Conservation (phyloP, 2,329 filamentous ascomycete genomes). For the Monosporascus sp. region DNA sequence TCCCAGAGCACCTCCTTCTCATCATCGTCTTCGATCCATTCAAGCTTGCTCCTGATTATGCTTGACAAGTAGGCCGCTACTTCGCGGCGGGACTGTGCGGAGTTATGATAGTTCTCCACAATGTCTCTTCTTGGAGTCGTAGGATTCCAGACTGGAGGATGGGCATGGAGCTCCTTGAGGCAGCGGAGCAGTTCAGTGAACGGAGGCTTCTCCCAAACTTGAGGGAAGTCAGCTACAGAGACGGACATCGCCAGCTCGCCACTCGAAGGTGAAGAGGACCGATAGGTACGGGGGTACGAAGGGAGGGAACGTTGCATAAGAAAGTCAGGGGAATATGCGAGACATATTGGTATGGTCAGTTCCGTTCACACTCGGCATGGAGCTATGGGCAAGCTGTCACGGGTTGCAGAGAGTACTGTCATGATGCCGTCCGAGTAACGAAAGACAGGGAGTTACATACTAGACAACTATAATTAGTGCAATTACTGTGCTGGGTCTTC, state of each 20-base stretch:
- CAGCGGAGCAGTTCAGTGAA: constrained; percentile 58
- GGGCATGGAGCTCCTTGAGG: constrained; percentile 61
- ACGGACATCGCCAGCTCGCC: constrained; percentile 21
- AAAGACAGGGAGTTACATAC: no score
- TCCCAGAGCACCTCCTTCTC: constrained; percentile 69
- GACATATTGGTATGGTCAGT: no score
- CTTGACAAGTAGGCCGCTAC: constrained; percentile 62
- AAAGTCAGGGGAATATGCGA: no score
- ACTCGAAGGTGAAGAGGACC: neutral
- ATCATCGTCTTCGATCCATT: constrained; percentile 64
- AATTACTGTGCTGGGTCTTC: no score
- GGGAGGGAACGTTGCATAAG: no score
- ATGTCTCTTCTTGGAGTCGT: constrained; percentile 36
- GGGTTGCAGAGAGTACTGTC: no score
- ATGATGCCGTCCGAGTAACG: no score
- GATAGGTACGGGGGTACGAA: no score
- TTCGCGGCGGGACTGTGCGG: constrained; percentile 40
- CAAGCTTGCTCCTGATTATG: constrained; percentile 61
- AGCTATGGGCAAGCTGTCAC: no score
- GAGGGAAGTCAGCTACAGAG: constrained; percentile 62
- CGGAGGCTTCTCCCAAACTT: constrained; percentile 71
- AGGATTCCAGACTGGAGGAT: constrained; percentile 64
- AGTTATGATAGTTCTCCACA: constrained; percentile 35
- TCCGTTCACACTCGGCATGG: no score
- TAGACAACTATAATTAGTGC: no score